These are phyloP conservation scores for Sporothrix brasiliensis DNA, from an alignment of 2,329 filamentous ascomycete species.

Conservation along the genomic window DNA sequence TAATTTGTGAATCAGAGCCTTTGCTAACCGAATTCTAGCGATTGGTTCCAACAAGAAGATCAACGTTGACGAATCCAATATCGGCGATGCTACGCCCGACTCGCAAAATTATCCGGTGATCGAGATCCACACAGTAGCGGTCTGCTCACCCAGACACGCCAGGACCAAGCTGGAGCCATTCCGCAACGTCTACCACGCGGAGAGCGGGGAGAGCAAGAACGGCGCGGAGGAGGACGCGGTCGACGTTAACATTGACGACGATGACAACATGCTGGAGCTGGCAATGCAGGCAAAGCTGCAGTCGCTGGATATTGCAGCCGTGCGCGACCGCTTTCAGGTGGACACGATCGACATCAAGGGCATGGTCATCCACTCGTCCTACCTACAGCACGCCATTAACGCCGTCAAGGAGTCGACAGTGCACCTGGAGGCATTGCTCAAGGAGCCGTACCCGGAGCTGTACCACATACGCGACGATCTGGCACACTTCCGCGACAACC, in stretches of 20 bases:
- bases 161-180: background rate
- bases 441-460: slow-evolving; percentile 53
- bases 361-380: slow-evolving; percentile 51
- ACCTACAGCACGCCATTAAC: slow-evolving; percentile 52
- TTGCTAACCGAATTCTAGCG: background rate
- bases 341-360: slow-evolving; percentile 39
- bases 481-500: slow-evolving; percentile 47
- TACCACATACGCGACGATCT: slow-evolving; percentile 52
- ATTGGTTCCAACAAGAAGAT: background rate
- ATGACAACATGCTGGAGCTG: background rate
- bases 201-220: background rate
- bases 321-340: background rate
- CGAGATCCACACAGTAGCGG: slow-evolving; percentile 48
- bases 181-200: background rate
- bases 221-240: background rate
- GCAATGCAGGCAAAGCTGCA: background rate
- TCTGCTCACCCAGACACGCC: slow-evolving; percentile 39
- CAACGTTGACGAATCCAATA: background rate
- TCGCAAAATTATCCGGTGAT: slow-evolving; percentile 44
- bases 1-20: background rate
- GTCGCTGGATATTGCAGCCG: background rate
- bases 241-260: background rate
- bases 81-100: slow-evolving; percentile 6
- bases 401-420: slow-evolving; percentile 47
- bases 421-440: slow-evolving; percentile 45